Conservation (phyloP, 192 early-diverging fungal genomes). For the Coemansia sp. region DNA sequence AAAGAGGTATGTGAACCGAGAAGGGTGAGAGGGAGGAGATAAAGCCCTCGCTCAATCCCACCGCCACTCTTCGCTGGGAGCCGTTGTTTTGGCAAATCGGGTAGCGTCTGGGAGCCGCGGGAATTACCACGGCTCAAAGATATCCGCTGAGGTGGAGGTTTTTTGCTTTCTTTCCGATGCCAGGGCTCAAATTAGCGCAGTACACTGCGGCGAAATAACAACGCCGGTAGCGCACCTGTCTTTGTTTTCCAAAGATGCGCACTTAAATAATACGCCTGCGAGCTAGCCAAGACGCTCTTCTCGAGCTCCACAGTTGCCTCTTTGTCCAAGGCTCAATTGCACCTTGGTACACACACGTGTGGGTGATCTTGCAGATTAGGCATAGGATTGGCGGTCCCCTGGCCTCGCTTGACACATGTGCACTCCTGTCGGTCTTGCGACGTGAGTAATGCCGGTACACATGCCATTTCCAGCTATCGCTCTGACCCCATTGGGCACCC, state of each 20-base stretch:
- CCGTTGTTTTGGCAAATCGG: not conserved
- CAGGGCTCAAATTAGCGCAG: not conserved
- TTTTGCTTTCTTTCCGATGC: not conserved
- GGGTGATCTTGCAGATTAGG: conserved; percentile 1
- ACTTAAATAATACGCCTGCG: not conserved
- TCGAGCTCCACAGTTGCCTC: not conserved
- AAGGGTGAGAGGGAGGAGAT: not conserved
- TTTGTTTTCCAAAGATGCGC: not conserved
- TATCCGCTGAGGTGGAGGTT: conserved; percentile 1
- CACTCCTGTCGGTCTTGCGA: not conserved
- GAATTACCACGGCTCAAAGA: not conserved
- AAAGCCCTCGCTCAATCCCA: not conserved
- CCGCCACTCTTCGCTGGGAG: not conserved
- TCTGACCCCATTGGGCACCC: not conserved
- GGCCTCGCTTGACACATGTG: not conserved
- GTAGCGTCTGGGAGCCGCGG: not conserved
- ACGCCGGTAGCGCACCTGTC: not conserved
- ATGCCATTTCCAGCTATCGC: not conserved
- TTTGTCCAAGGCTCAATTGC: not conserved
- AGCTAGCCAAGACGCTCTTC: not conserved
- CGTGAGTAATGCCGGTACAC: not conserved
- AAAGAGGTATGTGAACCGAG: conserved; percentile 1
- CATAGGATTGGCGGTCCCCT: not conserved
- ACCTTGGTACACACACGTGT: not conserved
- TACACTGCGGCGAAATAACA: not conserved